A percentile compares a stretch with the other conserved stretches of the same genome.
phyloP scores from a whole-genome alignment of 2,329 filamentous ascomycete genomes.

The Claviceps monticola region DNA sequence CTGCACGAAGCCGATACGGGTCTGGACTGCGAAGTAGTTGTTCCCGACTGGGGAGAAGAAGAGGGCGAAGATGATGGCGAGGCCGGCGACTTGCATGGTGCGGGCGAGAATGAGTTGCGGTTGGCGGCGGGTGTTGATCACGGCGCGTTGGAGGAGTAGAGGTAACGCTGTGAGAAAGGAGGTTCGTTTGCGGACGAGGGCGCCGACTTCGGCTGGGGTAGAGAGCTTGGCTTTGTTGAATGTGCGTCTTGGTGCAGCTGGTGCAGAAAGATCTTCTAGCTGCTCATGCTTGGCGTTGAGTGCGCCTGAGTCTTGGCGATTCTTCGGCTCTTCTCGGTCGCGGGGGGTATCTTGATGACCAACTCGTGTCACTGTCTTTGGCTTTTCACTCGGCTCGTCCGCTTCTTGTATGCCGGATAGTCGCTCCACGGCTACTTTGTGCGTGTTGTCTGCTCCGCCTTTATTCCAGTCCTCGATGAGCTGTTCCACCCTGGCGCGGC shows the following conservation, averaged over 20 bases:
- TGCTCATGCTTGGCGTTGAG: not conserved
- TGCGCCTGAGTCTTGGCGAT: too few species aligned
- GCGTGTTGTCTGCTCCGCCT: slow-evolving; percentile 4
- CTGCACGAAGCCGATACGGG: slow-evolving; percentile 59
- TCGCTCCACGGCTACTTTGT: slow-evolving; percentile 6
- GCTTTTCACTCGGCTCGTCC: slow-evolving; percentile 13
- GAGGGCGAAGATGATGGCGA: slow-evolving; percentile 48
- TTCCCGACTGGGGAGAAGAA: slow-evolving; percentile 60
- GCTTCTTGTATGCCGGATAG: slow-evolving; percentile 17
- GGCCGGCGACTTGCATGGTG: slow-evolving; percentile 51
- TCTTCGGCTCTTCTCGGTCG: not conserved
- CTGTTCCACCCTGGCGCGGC: slow-evolving; percentile 44
- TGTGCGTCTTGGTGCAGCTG: slow-evolving; percentile 24
- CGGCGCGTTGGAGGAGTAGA: slow-evolving; percentile 50
- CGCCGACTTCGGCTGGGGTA: slow-evolving; percentile 58
- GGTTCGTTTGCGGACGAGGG: slow-evolving; percentile 48
- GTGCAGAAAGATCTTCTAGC: slow-evolving; percentile 5
- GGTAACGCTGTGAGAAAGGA: slow-evolving; percentile 50
- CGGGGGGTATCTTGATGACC: not conserved
- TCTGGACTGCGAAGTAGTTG: slow-evolving; percentile 58
- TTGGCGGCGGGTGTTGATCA: slow-evolving; percentile 56
- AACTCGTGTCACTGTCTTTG: not conserved
- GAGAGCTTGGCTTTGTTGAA: slow-evolving; percentile 35
- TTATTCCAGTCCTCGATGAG: slow-evolving; percentile 46
- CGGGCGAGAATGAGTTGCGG: slow-evolving; percentile 50